phyloP scores from a whole-genome alignment of 306 rosid genomes.

The Acacia crassicarpa region DNA sequence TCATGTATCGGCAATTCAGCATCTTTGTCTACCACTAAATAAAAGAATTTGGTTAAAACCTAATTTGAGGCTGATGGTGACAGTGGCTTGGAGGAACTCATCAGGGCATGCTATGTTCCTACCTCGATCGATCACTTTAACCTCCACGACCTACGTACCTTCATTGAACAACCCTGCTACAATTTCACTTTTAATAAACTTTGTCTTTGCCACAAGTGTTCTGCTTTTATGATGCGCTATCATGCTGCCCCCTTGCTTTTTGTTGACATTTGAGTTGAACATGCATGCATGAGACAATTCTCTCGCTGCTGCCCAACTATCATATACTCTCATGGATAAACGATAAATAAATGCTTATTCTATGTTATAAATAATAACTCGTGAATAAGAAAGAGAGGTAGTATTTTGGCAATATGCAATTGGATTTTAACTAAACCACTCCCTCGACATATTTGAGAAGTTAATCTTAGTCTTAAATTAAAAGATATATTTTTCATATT shows the following conservation, averaged over 20 bases:
- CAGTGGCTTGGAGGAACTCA: constrained; percentile 3
- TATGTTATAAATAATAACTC: no score
- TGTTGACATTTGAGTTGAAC: no score
- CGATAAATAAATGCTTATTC: no score
- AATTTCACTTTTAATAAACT: background rate
- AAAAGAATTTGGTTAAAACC: background rate
- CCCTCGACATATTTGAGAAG: no score
- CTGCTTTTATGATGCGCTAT: background rate
- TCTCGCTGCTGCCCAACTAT: no score
- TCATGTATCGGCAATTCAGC: background rate
- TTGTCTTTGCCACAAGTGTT: background rate
- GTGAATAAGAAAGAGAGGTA: no score
- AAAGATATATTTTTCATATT: no score
- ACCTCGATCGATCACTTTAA: background rate
- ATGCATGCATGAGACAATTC: no score
- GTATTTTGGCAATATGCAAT: no score
- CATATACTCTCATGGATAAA: no score
- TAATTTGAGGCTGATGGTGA: background rate
- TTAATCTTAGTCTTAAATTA: no score
- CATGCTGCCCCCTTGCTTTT: background rate
- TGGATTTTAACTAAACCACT: no score
- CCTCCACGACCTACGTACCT: background rate
- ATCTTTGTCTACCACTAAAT: background rate
- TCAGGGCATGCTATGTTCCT: background rate
- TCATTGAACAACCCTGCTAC: background rate